Evolutionary conservation across 2,329 filamentous ascomycete species (phyloP), one percentile per base, ranked within the genome.

Genomic region (Colletotrichum tropicale): DNA sequence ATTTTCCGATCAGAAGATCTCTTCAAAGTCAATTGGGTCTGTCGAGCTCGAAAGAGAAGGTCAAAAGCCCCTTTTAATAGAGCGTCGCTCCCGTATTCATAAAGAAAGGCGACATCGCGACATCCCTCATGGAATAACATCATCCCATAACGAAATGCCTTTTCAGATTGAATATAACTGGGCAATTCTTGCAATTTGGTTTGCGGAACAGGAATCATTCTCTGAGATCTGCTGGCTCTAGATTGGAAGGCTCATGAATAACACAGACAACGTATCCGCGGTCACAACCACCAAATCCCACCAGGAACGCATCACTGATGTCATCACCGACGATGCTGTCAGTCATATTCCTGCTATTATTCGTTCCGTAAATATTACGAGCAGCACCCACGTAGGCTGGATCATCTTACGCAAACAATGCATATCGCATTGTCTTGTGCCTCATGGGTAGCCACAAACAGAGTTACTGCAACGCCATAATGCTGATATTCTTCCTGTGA

Each of bases 101-200:
- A 4, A 8, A 43, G 1, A n/a, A n/a, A 48, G 38, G 38, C 18
- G 0, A 12, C 18, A 12, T 0, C 3, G 9, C n/a, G 38, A 48
- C 18, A 0, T 48, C 3, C 18, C 38, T n/a, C 18, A 0, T 48
- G 5, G 18, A 0, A 21, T n/a, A n/a, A 1, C 38, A 12, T 7
- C 18, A n/a, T n/a, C 7, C 5, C 9, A n/a, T 0, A 4, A 12
- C 9, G 5, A 4, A 1, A 3, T n/a, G 18, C 0, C 12, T 48
- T n/a, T 1, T n/a, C 38, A 1, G 0, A 12, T 48, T 12, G 12
- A 1, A 1, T 0, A 12, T 48, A 4, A 48, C 0, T n/a, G 38
- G 12, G 38, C 0, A 48, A 4, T n/a, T n/a, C 38, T 48, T 48
- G 38, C 1, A 6, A 5, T 12, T 6, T 12, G 9, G 9, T 1